Base-by-base conservation (phyloP, 1,284 basidiomycete genomes). In the Vanrija sp. region DNA sequence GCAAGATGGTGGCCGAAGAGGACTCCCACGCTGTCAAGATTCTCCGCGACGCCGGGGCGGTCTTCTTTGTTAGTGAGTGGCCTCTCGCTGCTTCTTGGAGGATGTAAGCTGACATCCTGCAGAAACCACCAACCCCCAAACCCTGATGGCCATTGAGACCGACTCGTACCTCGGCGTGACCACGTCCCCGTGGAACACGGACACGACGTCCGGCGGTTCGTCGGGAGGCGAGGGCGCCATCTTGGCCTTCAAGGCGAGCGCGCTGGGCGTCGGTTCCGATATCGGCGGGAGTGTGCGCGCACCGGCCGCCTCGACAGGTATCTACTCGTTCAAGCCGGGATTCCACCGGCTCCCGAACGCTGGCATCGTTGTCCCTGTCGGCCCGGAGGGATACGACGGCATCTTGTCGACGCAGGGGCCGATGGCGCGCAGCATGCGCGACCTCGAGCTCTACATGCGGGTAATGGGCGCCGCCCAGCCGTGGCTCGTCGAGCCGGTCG, bases 191-290 rank as follows among this genome's bases (percentile, higher is more conserved):
- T 69, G 62, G 67, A 78, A 78, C 64, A 58, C 65, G 5, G 57
- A 58, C 19, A 61, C 77, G 38, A 75, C 69, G 23, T 42, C 68
- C 0, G 78, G 78, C 15, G 79, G 79, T 0, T 70, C 66, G 0
- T 66, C 62, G 6, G 79, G 79, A 14, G 78, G 78, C 8, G 78
- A 79, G 58, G 77, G 76, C 8, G 77, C 77, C 0, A 60, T 78
- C 9, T 52, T 79, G 7, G 74, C 70, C 1, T 58, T 72, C 44
- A 60, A 62, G 6, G 79, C 74, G 4, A 55, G 52, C 0, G 49
- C 57, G 5, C 46, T 62, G 1, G 60, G 60, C 9, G 61, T 79
- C 12, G 78, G 78, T 1, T 75, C 74, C 16, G 78, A 79, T 56
- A 71, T 78, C 14, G 77, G 78, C 12, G 76, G 76, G 1, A 66